A percentile compares a stretch with the other conserved stretches of the same genome.
phyloP scores from a whole-genome alignment of 306 rosid genomes.

The Prunus dulcis region DNA sequence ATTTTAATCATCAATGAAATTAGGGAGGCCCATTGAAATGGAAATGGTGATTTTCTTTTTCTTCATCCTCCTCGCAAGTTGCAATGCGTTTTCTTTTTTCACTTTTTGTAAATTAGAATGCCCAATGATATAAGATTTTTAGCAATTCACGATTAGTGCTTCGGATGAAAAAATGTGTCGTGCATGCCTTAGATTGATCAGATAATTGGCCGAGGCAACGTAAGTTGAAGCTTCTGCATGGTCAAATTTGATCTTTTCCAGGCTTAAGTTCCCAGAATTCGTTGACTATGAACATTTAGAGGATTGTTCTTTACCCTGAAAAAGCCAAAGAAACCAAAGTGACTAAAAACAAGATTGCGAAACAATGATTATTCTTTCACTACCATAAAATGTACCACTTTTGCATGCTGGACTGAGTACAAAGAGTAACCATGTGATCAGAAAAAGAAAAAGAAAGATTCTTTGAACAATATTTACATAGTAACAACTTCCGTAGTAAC shows the following conservation, averaged over 20 bases:
- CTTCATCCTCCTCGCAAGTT: too few relatives aligned
- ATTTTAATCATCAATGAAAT: background rate
- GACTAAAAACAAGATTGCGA: background rate
- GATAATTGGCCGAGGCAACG: background rate
- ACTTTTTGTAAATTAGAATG: too few relatives aligned
- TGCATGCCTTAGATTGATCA: background rate
- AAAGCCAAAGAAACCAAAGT: background rate
- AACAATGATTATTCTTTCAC: background rate
- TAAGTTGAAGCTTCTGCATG: background rate
- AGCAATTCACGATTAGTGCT: background rate
- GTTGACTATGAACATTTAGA: background rate
- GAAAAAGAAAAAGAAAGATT: background rate
- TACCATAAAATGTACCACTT: background rate
- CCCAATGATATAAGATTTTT: background rate
- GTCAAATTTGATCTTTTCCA: background rate
- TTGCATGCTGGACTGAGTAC: background rate
- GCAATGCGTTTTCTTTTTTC: background rate
- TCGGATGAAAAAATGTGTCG: background rate
- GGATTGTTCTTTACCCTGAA: background rate
- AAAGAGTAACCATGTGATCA: background rate
- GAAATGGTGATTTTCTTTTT: background rate
- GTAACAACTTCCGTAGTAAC: background rate
- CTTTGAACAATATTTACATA: conserved; percentile 9
- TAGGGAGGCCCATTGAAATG: background rate
- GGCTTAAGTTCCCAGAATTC: background rate